Conservation (phyloP, 805 yeast species). For the Suhomyces kilbournensis region DNA sequence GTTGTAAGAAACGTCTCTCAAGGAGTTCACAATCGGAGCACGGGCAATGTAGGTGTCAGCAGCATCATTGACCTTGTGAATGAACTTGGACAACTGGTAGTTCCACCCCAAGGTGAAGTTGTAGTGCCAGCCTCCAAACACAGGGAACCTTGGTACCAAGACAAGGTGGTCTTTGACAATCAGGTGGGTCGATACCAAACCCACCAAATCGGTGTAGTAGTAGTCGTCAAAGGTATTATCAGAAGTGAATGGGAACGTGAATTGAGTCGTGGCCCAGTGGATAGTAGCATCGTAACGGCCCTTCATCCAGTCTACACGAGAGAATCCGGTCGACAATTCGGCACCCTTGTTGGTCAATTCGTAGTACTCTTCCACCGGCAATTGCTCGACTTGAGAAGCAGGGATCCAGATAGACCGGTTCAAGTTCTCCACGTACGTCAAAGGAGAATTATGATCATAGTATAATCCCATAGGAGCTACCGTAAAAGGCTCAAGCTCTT, state of each 20-base stretch:
- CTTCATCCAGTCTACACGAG: slow-evolving; percentile 74
- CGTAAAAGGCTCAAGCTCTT: slow-evolving; percentile 44
- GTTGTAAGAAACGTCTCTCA: slow-evolving; percentile 66
- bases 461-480: slow-evolving; percentile 50
- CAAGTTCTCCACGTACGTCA: slow-evolving; percentile 57
- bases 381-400: slow-evolving; percentile 68
- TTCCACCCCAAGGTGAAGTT: slow-evolving; percentile 97
- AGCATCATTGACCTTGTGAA: slow-evolving; percentile 39
- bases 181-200: slow-evolving; percentile 82
- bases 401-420: slow-evolving; percentile 85
- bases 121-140: slow-evolving; percentile 94
- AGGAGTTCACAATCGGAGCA: slow-evolving; percentile 73
- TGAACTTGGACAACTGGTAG: slow-evolving; percentile 50
- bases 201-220: slow-evolving; percentile 86
- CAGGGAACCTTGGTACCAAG: slow-evolving; percentile 85
- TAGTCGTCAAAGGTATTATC: slow-evolving; percentile 44
- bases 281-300: slow-evolving; percentile 47
- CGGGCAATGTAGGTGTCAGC: slow-evolving; percentile 54
- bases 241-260: slow-evolving; percentile 55
- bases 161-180: slow-evolving; percentile 44
- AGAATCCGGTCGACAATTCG: slow-evolving; percentile 63
- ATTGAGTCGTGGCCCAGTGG: slow-evolving; percentile 57
- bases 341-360: slow-evolving; percentile 79
- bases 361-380: slow-evolving; percentile 78
- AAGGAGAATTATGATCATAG: slow-evolving; percentile 64